These are phyloP conservation scores for Starmerella tilneyi DNA, from an alignment of 805 yeast species.

Conservation along the genomic window DNA sequence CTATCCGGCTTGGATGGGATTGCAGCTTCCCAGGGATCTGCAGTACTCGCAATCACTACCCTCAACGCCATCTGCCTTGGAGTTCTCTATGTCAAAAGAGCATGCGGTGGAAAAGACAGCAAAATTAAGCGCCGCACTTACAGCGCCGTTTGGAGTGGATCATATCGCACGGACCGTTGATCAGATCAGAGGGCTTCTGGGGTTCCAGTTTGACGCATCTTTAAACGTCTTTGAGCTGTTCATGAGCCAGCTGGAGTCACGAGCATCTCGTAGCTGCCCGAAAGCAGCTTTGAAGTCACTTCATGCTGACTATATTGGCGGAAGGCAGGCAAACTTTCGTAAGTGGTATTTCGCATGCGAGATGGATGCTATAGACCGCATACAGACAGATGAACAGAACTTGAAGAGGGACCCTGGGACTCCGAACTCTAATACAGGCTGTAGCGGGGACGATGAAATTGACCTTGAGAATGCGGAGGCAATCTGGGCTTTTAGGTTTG, in stretches of 20 bases:
- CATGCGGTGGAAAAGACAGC: too few species aligned
- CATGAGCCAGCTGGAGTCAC: conserved; percentile 52
- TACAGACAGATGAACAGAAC: not conserved
- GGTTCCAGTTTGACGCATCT: conserved; percentile 58
- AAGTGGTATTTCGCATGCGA: conserved; percentile 73
- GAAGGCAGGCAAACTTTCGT: conserved; percentile 53
- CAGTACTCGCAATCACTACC: not conserved
- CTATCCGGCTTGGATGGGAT: conserved; percentile 83
- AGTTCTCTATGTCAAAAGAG: not conserved
- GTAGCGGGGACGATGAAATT: conserved; percentile 21
- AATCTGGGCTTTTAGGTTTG: conserved; percentile 40
- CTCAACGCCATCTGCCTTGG: not conserved
- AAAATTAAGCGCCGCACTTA: too few species aligned
- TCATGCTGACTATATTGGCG: conserved; percentile 70
- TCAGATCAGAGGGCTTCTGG: conserved; percentile 46
- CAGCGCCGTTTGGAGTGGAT: conserved; percentile 23
- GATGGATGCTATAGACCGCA: conserved; percentile 42
- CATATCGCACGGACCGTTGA: conserved; percentile 50
- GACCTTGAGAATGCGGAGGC: conserved; percentile 44
- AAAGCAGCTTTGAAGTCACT: conserved; percentile 45
- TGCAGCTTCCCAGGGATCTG: conserved; percentile 3
- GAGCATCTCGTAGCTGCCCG: conserved; percentile 57
- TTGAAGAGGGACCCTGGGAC: not conserved
- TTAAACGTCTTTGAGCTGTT: conserved; percentile 58
- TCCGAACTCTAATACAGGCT: too few species aligned